Evolutionary conservation across 2,329 filamentous ascomycete species (phyloP), one percentile per base, ranked within the genome.

Genomic region (Alternaria novae-zelandiae): DNA sequence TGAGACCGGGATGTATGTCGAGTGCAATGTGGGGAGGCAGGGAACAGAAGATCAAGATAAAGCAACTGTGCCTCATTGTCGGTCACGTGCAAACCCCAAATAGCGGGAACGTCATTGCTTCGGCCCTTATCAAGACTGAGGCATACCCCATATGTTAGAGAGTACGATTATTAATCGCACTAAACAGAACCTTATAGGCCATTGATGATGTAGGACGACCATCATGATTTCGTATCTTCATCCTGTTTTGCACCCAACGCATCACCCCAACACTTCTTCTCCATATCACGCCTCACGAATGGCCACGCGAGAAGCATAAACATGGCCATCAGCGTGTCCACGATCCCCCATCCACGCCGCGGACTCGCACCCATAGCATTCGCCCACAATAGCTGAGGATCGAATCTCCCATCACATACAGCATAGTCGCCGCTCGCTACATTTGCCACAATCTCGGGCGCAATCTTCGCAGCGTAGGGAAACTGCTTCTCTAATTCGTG

Each of bases 351-450:
- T 15, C 36, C 36, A 3, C 36, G 36, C 36, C 36, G 36, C 36
- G 36, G 36, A 72, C 73, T 36, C 74, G 47, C 47, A 51, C 64
- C 61, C 74, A 76, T 3, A 69, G 68, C 71, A 32, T 69, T 72
- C 7, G 67, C 61, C 43, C 66, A 76, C 13, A 73, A 65, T 3
- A 70, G 20, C 32, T 61, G 62, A 7, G 67, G 17, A 25, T 61
- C 64, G 12, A 67, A 64, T 9, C 64, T 62, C 20, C 69, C 68
- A 13, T 72, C 62, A 50, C 65, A 68, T 36, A 76, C 66, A 36
- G 66, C 68, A 45, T 74, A 77, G 17, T 76, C 72, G 15, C 72
- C 74, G 11, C 57, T 67, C 0, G 51, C 59, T 3, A 73, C 69
- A 7, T 47, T 66, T n/a, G 53, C 65, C 13, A 76, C 62, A 30